A percentile compares a stretch with the other conserved stretches of the same genome.
Evolutionary conservation across 805 yeast species (phyloP).

Genomic region (Teunomyces funiuensis): DNA sequence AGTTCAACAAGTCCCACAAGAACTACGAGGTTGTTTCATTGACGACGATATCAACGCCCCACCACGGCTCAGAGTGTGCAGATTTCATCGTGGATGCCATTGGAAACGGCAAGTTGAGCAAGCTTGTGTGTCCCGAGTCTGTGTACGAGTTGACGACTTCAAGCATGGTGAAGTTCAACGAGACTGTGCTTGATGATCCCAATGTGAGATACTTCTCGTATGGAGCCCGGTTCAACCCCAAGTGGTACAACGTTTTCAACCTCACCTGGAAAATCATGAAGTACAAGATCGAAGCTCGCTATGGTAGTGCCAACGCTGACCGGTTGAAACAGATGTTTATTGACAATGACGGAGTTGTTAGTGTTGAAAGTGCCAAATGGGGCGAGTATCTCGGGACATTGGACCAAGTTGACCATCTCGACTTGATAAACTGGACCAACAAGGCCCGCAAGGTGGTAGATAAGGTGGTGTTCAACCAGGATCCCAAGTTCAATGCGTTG

Average conservation of each 20-base stretch:
- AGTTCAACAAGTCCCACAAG: constrained; percentile 39
- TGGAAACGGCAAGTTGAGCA: constrained; percentile 17
- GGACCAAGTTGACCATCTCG: constrained; percentile 78
- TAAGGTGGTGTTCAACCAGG: constrained; percentile 26
- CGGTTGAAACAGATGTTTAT: constrained; percentile 17
- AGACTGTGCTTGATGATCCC: constrained; percentile 51
- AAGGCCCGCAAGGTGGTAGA: constrained; percentile 40
- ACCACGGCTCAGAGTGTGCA: constrained; percentile 82
- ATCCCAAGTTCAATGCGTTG: constrained; percentile 57
- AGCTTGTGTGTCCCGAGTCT: constrained; percentile 26
- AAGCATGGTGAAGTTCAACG: constrained; percentile 55
- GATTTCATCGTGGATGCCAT: constrained; percentile 53
- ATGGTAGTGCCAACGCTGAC: background rate
- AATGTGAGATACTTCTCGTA: constrained; percentile 74
- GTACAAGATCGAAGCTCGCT: constrained; percentile 10
- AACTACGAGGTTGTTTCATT: constrained; percentile 65
- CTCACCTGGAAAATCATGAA: constrained; percentile 65
- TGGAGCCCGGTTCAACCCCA: constrained; percentile 73
- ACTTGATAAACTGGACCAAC: constrained; percentile 81
- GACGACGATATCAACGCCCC: constrained; percentile 88
- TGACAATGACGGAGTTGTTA: constrained; percentile 84
- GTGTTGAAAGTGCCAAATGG: constrained; percentile 78
- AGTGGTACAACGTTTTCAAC: constrained; percentile 59
- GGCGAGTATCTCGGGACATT: constrained; percentile 80
- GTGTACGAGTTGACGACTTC: constrained; percentile 67